phyloP scores from a whole-genome alignment of 2,329 filamentous ascomycete genomes.

The Neonectria ditissima region DNA sequence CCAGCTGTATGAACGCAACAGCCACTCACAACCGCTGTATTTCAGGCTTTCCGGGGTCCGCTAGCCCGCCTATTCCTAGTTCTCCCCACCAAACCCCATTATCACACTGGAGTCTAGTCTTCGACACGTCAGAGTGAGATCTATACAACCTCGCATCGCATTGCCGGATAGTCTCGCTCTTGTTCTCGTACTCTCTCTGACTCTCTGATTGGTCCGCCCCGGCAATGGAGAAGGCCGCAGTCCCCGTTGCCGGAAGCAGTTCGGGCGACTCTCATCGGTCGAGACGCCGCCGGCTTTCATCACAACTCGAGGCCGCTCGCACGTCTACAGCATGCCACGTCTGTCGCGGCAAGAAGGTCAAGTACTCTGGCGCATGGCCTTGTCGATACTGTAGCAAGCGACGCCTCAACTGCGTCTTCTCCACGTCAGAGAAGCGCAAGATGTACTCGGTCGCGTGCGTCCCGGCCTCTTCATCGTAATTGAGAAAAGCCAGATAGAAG shows the following conservation, averaged over 20 bases:
- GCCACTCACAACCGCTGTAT: background rate
- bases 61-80: background rate
- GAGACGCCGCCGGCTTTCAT: constrained; percentile 21
- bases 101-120: background rate
- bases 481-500: constrained; percentile 9
- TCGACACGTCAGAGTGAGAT: background rate
- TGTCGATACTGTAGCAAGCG: constrained; percentile 32
- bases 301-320: constrained; percentile 21
- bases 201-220: background rate
- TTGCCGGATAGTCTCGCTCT: background rate
- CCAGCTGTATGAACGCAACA: no score
- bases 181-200: background rate
- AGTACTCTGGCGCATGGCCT: constrained; percentile 31
- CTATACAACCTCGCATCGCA: background rate
- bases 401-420: constrained; percentile 26
- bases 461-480: background rate
- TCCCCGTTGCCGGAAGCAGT: constrained; percentile 6
- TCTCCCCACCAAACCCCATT: background rate
- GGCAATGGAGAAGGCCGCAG: constrained; percentile 7
- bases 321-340: constrained; percentile 24
- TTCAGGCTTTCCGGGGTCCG: background rate
- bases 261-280: constrained; percentile 12
- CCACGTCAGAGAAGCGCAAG: constrained; percentile 26
- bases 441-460: constrained; percentile 29
- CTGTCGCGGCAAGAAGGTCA: constrained; percentile 25